Conservation (phyloP, 805 yeast genomes). For the Candida khao-thaluensis region DNA sequence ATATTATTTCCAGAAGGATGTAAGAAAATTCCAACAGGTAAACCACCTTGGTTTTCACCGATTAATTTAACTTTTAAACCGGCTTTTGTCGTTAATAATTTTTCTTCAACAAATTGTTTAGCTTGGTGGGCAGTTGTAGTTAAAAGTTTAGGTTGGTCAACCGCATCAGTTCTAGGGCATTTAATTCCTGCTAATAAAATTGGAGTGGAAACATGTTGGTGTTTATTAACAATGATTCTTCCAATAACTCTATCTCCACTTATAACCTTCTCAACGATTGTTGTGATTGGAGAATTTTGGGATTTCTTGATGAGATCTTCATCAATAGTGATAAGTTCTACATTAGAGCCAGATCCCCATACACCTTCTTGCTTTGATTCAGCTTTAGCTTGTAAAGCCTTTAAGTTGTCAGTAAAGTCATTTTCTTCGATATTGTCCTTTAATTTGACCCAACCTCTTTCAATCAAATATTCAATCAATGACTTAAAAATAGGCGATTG, state of each 20-base stretch:
- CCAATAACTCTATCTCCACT: conserved; percentile 76
- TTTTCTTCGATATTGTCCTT: conserved; percentile 51
- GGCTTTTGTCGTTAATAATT: conserved; percentile 61
- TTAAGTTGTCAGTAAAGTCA: conserved; percentile 39
- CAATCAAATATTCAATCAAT: conserved; percentile 53
- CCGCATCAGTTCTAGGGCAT: conserved; percentile 64
- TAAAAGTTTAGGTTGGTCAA: conserved; percentile 25
- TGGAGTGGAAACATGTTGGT: conserved; percentile 57
- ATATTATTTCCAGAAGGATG: conserved; percentile 78
- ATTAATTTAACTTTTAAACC: conserved; percentile 49
- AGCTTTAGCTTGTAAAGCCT: conserved; percentile 50
- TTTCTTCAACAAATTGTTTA: conserved; percentile 57
- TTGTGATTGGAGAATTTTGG: conserved; percentile 41
- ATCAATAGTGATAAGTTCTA: conserved; percentile 26
- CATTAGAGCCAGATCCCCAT: conserved; percentile 40
- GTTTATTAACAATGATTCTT: conserved; percentile 49
- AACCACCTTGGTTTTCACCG: conserved; percentile 63
- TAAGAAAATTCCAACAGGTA: conserved; percentile 54
- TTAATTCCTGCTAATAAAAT: conserved; percentile 72
- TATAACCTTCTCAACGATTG: conserved; percentile 73
- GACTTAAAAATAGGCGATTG: conserved; percentile 62
- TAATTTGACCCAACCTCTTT: conserved; percentile 60
- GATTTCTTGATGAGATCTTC: conserved; percentile 36
- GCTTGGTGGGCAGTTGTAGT: conserved; percentile 59
- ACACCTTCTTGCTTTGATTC: conserved; percentile 50